Evolutionary conservation across 805 yeast genomes (phyloP).

Genomic region (Kodamaea fukazawae): DNA sequence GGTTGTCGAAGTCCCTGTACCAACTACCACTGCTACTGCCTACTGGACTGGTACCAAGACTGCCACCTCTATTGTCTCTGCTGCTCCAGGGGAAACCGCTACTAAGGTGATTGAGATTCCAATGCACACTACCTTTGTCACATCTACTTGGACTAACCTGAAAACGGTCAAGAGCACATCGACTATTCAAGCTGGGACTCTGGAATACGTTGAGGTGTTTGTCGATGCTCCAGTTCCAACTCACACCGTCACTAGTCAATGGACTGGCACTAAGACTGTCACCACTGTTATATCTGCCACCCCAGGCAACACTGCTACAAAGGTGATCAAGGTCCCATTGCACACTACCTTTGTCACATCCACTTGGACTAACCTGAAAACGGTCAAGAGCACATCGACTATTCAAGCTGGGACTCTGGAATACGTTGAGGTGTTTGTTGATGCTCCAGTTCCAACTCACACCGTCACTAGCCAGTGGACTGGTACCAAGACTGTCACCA

Average conservation of each 20-base stretch:
- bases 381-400: slow-evolving; percentile 7
- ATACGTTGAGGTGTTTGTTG: slow-evolving; percentile 10
- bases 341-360: slow-evolving; percentile 1
- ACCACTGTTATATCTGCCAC: slow-evolving; percentile 9
- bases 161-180: slow-evolving; percentile 5
- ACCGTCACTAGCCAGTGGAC: slow-evolving; percentile 10
- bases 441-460: slow-evolving; percentile 13
- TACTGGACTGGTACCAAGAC: slow-evolving; percentile 8
- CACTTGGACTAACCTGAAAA: slow-evolving; percentile 7
- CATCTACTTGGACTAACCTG: slow-evolving; percentile 15
- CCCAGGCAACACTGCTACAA: slow-evolving; percentile 9
- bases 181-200: slow-evolving; percentile 4
- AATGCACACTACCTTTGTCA: slow-evolving; percentile 4
- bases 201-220: too few species aligned
- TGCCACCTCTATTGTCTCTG: slow-evolving; percentile 1
- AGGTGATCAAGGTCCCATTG: slow-evolving; percentile 9
- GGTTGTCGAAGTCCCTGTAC: slow-evolving; percentile 12
- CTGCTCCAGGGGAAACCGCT: slow-evolving; percentile 9
- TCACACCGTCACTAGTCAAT: slow-evolving; percentile 6
- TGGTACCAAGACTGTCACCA: slow-evolving; percentile 8
- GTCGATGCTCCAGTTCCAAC: slow-evolving; percentile 14
- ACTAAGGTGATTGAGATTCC: slow-evolving; percentile 15
- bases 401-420: slow-evolving; percentile 4
- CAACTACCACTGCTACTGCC: slow-evolving; percentile 4
- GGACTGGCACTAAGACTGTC: slow-evolving; percentile 11